Evolutionary conservation across 441 rosid genomes (phyloP).

Genomic region (Populus trichocarpa): DNA sequence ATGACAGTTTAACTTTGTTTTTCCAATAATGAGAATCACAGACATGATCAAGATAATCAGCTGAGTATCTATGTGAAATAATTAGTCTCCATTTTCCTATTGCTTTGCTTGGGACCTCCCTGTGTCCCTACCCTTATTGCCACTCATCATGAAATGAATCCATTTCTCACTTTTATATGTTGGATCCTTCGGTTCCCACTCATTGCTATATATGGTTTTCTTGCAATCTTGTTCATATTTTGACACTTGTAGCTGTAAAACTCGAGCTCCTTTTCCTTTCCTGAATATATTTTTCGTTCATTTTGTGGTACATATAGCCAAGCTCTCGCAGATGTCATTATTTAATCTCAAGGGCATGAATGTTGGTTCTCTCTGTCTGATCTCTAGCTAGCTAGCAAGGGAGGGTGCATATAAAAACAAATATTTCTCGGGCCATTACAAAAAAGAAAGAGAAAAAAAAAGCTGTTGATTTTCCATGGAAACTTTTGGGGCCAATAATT

Average conservation of each 20-base stretch:
- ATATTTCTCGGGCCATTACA: constrained; percentile 28
- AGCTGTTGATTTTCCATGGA: constrained; percentile 28
- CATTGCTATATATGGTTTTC: constrained; percentile 23
- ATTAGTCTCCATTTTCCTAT: constrained; percentile 47
- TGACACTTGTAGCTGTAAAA: constrained; percentile 19
- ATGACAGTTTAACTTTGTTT: constrained; percentile 32
- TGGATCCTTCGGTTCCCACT: constrained; percentile 27
- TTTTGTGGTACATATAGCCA: not conserved
- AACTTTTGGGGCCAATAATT: constrained; percentile 47
- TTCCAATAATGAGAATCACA: constrained; percentile 47
- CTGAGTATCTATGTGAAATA: constrained; percentile 53
- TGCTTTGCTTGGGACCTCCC: constrained; percentile 37
- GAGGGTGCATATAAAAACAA: constrained; percentile 6
- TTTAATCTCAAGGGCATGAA: not conserved
- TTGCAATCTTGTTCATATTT: constrained; percentile 30
- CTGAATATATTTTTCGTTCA: not conserved
- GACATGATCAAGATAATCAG: constrained; percentile 47
- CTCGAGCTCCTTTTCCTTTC: not conserved
- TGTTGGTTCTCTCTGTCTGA: not conserved
- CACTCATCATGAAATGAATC: constrained; percentile 34
- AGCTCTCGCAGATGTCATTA: not conserved
- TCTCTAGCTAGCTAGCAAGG: not conserved
- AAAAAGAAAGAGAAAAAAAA: constrained; percentile 17
- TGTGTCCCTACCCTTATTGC: constrained; percentile 33
- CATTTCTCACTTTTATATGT: constrained; percentile 27